phyloP scores from a whole-genome alignment of 2,329 filamentous ascomycete species.

The Madurella mycetomatis region DNA sequence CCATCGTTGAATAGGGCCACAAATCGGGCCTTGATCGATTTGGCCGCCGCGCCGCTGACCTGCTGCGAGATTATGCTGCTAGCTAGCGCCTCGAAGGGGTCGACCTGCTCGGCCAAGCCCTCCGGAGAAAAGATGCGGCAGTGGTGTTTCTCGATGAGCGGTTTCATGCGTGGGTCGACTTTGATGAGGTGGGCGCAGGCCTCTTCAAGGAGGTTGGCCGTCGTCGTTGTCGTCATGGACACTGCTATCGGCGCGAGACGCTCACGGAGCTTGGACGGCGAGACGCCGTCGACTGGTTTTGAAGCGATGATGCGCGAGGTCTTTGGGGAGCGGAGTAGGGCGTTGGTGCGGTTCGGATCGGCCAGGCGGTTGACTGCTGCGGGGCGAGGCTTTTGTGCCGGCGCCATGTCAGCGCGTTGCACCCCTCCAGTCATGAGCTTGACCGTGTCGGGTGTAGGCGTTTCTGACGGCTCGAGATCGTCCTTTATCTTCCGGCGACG shows the following conservation, averaged over 20 bases:
- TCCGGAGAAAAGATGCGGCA: constrained; percentile 78
- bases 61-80: constrained; percentile 95
- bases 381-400: constrained; percentile 37
- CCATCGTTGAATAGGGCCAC: constrained; percentile 61
- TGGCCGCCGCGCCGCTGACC: constrained; percentile 87
- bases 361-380: constrained; percentile 52
- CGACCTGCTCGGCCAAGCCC: constrained; percentile 76
- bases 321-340: constrained; percentile 65
- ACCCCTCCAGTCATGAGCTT: constrained; percentile 35
- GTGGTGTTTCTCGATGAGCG: constrained; percentile 67
- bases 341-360: constrained; percentile 62
- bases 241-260: constrained; percentile 24
- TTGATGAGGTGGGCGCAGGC: constrained; percentile 70
- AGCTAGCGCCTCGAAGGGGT: constrained; percentile 79
- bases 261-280: constrained; percentile 35
- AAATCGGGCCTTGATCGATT: constrained; percentile 83
- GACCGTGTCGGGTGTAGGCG: constrained; percentile 45
- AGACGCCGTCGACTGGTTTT: constrained; percentile 34
- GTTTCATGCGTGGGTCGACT: constrained; percentile 67
- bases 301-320: constrained; percentile 55
- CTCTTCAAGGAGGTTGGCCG: constrained; percentile 66
- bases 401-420: background rate
- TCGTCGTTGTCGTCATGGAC: constrained; percentile 60
- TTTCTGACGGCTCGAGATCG: constrained; percentile 38
- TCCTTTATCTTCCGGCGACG: constrained; percentile 24